Conservation (phyloP, 768 basidiomycete species). For the Mycena venus region DNA sequence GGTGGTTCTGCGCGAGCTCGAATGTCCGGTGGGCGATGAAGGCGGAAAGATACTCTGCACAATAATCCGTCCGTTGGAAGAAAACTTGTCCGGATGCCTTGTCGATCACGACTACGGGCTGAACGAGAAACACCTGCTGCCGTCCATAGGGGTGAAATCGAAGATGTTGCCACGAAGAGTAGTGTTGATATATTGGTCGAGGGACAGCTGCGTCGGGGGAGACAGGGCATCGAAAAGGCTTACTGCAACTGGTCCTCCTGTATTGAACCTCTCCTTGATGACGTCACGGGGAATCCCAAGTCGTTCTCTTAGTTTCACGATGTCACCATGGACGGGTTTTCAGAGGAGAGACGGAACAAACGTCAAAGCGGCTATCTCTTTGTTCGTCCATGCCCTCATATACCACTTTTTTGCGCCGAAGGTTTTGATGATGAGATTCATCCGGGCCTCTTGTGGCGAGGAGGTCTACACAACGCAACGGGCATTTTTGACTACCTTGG, state of each 20-base stretch:
- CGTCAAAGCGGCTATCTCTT: background rate
- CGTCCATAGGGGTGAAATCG: background rate
- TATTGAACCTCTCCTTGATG: background rate
- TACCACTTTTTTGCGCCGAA: slow-evolving; percentile 3
- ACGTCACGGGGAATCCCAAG: background rate
- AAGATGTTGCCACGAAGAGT: slow-evolving; percentile 3
- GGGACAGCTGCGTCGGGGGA: slow-evolving; percentile 1
- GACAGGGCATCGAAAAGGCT: slow-evolving; percentile 3
- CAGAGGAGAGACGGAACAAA: background rate
- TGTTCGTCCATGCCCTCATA: slow-evolving; percentile 13
- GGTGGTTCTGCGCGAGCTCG: background rate
- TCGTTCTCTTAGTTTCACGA: slow-evolving; percentile 7
- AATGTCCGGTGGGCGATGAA: background rate
- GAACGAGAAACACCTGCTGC: background rate
- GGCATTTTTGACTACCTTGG: background rate
- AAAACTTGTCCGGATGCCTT: background rate
- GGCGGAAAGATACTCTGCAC: background rate
- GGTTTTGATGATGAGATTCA: background rate
- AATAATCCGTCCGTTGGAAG: slow-evolving; percentile 8
- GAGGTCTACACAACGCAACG: slow-evolving; percentile 13
- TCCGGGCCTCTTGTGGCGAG: slow-evolving; percentile 2
- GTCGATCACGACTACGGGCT: slow-evolving; percentile 5
- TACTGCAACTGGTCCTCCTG: background rate
- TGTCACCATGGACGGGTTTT: background rate
- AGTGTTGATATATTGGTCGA: background rate